Conservation (phyloP, 1,284 basidiomycete species). For the Athelia sp. region DNA sequence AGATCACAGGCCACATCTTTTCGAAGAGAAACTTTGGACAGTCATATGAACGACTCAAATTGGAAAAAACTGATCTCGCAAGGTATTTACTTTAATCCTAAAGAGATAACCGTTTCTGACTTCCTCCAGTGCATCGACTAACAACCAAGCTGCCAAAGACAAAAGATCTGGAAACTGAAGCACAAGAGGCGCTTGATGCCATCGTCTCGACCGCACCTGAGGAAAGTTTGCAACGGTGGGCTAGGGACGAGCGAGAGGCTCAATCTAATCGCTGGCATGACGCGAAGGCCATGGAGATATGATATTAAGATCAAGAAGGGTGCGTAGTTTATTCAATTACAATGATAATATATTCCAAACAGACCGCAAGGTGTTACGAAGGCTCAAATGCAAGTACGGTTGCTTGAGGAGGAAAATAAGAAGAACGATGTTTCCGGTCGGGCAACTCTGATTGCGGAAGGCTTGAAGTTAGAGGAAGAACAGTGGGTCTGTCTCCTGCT, state of each 20-base stretch:
- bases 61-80: conserved; percentile 13
- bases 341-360: not conserved
- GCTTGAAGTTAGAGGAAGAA: not conserved
- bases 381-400: not conserved
- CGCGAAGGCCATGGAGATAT: not conserved
- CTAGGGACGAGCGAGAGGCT: not conserved
- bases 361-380: not conserved
- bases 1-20: conserved; percentile 11
- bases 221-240: not conserved
- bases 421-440: not conserved
- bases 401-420: not conserved
- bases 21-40: conserved; percentile 13
- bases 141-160: not conserved
- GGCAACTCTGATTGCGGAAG: not conserved
- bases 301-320: not conserved
- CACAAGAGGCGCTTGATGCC: not conserved
- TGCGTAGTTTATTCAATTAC: not conserved
- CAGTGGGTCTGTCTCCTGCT: not conserved
- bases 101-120: not conserved
- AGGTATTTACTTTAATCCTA: conserved; percentile 3
- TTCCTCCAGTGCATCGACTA: not conserved
- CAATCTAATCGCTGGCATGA: not conserved
- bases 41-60: conserved; percentile 18
- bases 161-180: not conserved
- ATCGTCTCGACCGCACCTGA: not conserved